These are phyloP conservation scores for Aureobasidium vineae DNA, from an alignment of 2,329 filamentous ascomycete species.

Conservation along the genomic window DNA sequence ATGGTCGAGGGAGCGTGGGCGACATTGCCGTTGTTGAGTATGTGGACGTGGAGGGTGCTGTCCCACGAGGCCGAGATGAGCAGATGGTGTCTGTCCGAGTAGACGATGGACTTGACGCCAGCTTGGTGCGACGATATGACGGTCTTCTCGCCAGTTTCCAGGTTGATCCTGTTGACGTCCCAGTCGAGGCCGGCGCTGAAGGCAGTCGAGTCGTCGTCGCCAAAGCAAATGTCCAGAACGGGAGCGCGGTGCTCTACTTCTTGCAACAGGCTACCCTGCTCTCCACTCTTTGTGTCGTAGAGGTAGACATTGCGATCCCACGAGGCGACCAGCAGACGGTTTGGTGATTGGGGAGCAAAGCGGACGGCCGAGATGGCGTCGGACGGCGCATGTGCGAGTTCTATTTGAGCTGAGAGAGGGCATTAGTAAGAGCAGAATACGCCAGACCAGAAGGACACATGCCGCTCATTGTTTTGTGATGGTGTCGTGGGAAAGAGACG, in stretches of 20 bases:
- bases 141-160: conserved; percentile 68
- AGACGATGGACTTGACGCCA: conserved; percentile 80
- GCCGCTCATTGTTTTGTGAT: conserved; percentile 4
- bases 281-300: conserved; percentile 64
- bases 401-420: conserved; percentile 59
- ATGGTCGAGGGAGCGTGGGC: conserved; percentile 60
- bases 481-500: not conserved
- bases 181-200: conserved; percentile 86
- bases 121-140: conserved; percentile 75
- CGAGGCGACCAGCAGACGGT: conserved; percentile 80
- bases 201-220: conserved; percentile 74
- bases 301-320: conserved; percentile 93
- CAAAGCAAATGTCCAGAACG: conserved; percentile 89
- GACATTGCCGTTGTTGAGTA: conserved; percentile 51
- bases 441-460: not conserved
- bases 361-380: conserved; percentile 85
- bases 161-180: conserved; percentile 72
- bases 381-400: conserved; percentile 74
- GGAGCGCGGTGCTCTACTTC: conserved; percentile 80
- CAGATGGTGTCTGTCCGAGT: conserved; percentile 73
- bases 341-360: conserved; percentile 75
- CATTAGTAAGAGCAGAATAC: not conserved
- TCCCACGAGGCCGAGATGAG: conserved; percentile 95
- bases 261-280: conserved; percentile 62
- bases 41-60: conserved; percentile 80